Conservation (phyloP, 768 basidiomycete species). For the Lepiota brunneoincarnata region DNA sequence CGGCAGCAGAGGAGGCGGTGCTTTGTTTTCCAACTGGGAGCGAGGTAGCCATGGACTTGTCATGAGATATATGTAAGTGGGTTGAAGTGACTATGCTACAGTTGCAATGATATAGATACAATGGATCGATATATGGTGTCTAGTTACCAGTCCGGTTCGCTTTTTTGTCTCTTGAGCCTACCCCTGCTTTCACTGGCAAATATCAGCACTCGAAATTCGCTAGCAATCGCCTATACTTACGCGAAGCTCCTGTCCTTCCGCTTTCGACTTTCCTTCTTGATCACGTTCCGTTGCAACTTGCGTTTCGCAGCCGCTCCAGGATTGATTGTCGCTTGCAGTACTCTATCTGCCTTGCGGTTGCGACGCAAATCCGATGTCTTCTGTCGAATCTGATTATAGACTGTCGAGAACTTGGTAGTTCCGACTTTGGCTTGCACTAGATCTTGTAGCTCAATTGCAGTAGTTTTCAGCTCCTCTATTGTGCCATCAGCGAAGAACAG, state of each 20-base stretch:
- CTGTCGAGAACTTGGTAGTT: constrained; percentile 73
- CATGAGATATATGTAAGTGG: constrained; percentile 19
- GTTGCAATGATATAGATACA: not conserved
- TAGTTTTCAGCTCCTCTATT: constrained; percentile 78
- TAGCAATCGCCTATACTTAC: not conserved
- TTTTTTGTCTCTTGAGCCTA: constrained; percentile 42
- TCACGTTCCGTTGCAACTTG: constrained; percentile 64
- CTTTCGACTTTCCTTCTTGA: constrained; percentile 87
- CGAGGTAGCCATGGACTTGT: constrained; percentile 42
- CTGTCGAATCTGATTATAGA: constrained; percentile 82
- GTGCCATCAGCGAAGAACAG: not conserved
- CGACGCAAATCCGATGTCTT: constrained; percentile 61
- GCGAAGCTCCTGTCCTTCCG: constrained; percentile 55
- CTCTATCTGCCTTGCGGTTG: constrained; percentile 65
- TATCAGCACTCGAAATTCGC: not conserved
- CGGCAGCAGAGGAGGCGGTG: constrained; percentile 64
- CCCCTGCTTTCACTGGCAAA: constrained; percentile 46
- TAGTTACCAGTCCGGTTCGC: constrained; percentile 16
- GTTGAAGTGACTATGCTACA: constrained; percentile 5
- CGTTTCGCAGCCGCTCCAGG: constrained; percentile 77
- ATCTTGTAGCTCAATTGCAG: constrained; percentile 82
- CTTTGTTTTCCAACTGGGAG: constrained; percentile 61
- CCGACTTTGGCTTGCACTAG: constrained; percentile 87
- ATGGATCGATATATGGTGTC: not conserved
- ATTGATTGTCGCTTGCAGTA: constrained; percentile 60